Percentiles rank a stretch among this genome's conserved stretches.
phyloP scores from a whole-genome alignment of 352 stramenopile genomes.

The Globisporangium radiosum region DNA sequence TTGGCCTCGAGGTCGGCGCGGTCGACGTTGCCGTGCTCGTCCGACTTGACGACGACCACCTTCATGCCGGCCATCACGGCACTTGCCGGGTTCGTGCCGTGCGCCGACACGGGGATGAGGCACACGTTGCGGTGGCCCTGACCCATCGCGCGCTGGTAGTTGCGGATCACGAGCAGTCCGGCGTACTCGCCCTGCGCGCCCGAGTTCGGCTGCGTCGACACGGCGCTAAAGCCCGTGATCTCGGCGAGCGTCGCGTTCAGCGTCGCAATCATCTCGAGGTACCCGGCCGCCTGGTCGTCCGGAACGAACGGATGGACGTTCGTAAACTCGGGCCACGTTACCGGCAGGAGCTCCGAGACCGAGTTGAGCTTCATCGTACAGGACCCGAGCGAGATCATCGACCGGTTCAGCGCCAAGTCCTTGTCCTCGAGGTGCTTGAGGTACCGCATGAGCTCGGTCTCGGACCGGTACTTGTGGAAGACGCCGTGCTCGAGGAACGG shows the following conservation, averaged over 20 bases:
- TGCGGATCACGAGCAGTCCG: constrained; percentile 94
- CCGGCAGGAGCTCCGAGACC: constrained; percentile 94
- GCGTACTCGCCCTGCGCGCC: constrained; percentile 97
- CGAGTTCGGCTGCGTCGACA: constrained; percentile 97
- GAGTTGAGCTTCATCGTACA: constrained; percentile 99
- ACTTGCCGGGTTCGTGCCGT: constrained; percentile 97
- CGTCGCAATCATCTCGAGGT: constrained; percentile 96
- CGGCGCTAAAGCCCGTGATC: constrained; percentile 97
- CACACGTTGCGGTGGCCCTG: constrained; percentile 96
- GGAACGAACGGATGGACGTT: constrained; percentile 98
- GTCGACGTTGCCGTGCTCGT: constrained; percentile 95
- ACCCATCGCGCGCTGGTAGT: constrained; percentile 90
- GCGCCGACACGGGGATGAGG: constrained; percentile 97
- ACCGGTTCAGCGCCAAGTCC: constrained; percentile 98
- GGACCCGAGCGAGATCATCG: constrained; percentile 99
- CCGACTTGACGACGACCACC: constrained; percentile 95
- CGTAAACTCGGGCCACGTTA: constrained; percentile 96
- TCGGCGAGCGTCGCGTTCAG: constrained; percentile 94
- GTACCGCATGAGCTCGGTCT: constrained; percentile 95
- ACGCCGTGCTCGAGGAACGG: constrained; percentile 93
- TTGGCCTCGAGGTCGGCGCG: constrained; percentile 93
- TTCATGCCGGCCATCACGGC: constrained; percentile 98
- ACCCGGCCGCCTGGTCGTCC: constrained; percentile 91
- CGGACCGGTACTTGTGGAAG: constrained; percentile 97
- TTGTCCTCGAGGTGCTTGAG: constrained; percentile 97